phyloP scores from a whole-genome alignment of 2,329 filamentous ascomycete species.

The Macrophomina tecta region DNA sequence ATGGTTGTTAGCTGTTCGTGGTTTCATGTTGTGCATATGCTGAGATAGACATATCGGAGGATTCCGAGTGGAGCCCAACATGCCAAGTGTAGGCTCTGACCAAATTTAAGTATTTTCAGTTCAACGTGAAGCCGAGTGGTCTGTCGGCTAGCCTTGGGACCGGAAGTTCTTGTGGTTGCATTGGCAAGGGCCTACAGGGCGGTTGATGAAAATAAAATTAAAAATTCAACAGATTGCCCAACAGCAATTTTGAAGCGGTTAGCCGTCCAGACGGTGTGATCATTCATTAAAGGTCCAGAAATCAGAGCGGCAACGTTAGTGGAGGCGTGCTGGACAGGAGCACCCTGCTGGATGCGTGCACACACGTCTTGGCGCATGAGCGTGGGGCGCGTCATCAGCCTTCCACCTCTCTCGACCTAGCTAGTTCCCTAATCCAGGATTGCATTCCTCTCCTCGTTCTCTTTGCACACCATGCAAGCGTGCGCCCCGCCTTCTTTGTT shows the following conservation, averaged over 20 bases:
- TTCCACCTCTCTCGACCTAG: neutral
- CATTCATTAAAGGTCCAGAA: neutral
- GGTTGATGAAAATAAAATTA: neutral
- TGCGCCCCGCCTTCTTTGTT: slow-evolving; percentile 9
- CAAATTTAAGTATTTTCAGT: neutral
- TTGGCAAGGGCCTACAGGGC: neutral
- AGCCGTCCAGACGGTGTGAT: neutral
- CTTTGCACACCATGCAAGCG: slow-evolving; percentile 12
- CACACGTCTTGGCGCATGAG: slow-evolving; percentile 24
- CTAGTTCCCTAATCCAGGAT: neutral
- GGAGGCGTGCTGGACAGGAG: neutral
- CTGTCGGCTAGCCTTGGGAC: neutral
- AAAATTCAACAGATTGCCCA: no score
- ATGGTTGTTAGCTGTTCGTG: neutral
- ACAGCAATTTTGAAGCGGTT: neutral
- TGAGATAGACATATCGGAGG: neutral
- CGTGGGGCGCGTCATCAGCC: slow-evolving; percentile 11
- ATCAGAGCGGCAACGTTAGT: neutral
- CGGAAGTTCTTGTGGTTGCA: neutral
- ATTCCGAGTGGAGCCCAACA: neutral
- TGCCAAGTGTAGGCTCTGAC: neutral
- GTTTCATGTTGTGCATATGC: neutral
- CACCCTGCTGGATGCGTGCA: slow-evolving; percentile 6
- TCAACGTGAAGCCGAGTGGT: neutral
- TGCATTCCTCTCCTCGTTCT: neutral